These are phyloP conservation scores for Sporothrix pallida DNA, from an alignment of 2,329 filamentous ascomycete genomes.

Conservation along the genomic window DNA sequence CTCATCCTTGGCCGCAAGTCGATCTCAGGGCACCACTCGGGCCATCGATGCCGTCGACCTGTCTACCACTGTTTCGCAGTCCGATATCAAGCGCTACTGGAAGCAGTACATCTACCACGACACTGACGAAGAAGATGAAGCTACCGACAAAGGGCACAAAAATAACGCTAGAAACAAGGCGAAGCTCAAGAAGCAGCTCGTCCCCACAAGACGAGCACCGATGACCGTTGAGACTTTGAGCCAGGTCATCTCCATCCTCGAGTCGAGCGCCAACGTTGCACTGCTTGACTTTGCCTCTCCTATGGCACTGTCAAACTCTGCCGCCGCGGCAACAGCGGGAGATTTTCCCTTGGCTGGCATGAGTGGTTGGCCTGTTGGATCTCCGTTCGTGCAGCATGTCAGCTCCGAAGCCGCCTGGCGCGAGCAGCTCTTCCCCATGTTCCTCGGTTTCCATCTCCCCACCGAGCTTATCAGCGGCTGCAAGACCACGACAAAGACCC, in stretches of 20 bases:
- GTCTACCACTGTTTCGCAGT: conserved; percentile 11
- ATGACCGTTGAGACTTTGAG: conserved; percentile 25
- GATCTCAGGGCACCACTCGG: neutral
- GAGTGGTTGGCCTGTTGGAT: neutral
- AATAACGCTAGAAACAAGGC: neutral
- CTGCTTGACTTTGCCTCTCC: conserved; percentile 31
- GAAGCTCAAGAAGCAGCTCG: neutral
- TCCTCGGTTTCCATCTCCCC: conserved; percentile 35
- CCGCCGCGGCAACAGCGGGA: neutral
- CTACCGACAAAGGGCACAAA: neutral
- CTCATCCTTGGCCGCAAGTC: neutral
- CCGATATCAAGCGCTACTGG: conserved; percentile 19
- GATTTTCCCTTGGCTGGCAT: neutral
- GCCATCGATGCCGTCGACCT: conserved; percentile 28
- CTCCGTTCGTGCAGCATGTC: conserved; percentile 18
- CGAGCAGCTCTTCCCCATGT: conserved; percentile 37
- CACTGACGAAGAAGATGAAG: neutral
- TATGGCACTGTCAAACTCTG: neutral
- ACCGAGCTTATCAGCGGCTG: conserved; percentile 25
- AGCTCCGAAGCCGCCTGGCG: conserved; percentile 34
- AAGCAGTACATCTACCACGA: conserved; percentile 27
- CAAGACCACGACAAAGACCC: neutral
- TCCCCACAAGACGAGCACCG: neutral
- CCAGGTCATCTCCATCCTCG: conserved; percentile 20
- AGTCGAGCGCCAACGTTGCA: conserved; percentile 23